Evolutionary conservation across 768 basidiomycete species (phyloP).

Genomic region (Calocera viscosa): DNA sequence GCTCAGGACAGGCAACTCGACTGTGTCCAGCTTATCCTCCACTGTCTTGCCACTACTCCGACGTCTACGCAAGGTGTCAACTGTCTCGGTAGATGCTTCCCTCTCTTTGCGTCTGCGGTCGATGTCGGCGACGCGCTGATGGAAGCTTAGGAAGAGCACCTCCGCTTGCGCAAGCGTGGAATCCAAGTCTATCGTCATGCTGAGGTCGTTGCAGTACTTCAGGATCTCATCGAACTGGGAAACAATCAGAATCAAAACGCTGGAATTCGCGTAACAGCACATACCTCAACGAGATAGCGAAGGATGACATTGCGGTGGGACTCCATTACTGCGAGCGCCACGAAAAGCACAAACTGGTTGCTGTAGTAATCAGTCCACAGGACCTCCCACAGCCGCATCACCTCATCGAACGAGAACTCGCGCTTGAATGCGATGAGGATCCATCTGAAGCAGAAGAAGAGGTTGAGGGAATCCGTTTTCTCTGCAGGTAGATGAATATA

Average conservation of each 20-base stretch:
- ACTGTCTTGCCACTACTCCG: slow-evolving; percentile 18
- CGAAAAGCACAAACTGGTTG: slow-evolving; percentile 76
- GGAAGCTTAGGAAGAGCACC: slow-evolving; percentile 86
- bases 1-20: slow-evolving; percentile 39
- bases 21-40: slow-evolving; percentile 23
- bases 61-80: slow-evolving; percentile 28
- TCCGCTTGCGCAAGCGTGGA: slow-evolving; percentile 92
- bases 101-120: slow-evolving; percentile 42
- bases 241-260: background rate
- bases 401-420: slow-evolving; percentile 87
- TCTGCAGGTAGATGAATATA: slow-evolving; percentile 35
- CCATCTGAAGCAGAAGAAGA: slow-evolving; percentile 99
- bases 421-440: slow-evolving; percentile 90
- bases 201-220: slow-evolving; percentile 89
- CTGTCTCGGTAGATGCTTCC: slow-evolving; percentile 24
- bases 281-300: slow-evolving; percentile 85
- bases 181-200: slow-evolving; percentile 95
- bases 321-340: slow-evolving; percentile 87
- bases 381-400: slow-evolving; percentile 85
- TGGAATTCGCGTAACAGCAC: slow-evolving; percentile 19
- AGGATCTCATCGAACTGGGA: slow-evolving; percentile 67
- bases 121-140: slow-evolving; percentile 76
- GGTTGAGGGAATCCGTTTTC: slow-evolving; percentile 74
- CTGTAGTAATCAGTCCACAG: slow-evolving; percentile 88
- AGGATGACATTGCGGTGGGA: slow-evolving; percentile 91